Evolutionary conservation across 2,329 filamentous ascomycete species (phyloP), one percentile per base, ranked within the genome.

Genomic region (Tolypocladium guangdongense): DNA sequence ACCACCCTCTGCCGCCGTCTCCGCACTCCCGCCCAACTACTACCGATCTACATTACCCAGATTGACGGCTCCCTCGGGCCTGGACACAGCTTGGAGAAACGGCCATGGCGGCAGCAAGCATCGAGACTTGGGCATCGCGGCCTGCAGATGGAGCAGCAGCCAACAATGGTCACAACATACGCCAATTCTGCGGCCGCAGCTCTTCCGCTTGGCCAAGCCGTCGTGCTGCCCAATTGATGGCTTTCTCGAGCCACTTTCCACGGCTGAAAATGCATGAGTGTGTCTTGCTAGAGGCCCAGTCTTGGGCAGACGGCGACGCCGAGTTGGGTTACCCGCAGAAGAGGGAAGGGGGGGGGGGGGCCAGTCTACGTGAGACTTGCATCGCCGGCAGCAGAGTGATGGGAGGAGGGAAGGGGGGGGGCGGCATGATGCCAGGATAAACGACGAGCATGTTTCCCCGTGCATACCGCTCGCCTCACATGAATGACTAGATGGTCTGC

Each of bases 391-490:
- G 46, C 46, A 7, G 46, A 49, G 24, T 37, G 20, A 20, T n/a
- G 20, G 47, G 11, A n/a, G n/a, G n/a, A n/a, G n/a, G n/a, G 32
- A 22, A 35, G n/a, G 33, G 39, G 39, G 24, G 39, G 46, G 47
- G 18, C n/a, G 33, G 33, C 33, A 27, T 11, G n/a, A 37, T 27
- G 33, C 50, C 50, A 52, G 49, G 22, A 52, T 55, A 53, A 37
- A 54, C 39, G 55, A 51, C 27, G 35, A 52, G 54, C 55, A 54
- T 53, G 41, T 32, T 52, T 60, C 60, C 57, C 60, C 62, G 57
- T 68, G 64, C 66, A 68, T 68, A 56, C 53, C 56, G 60, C 55
- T 54, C 59, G 54, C 56, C 66, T 68, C 66, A 68, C 66, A 68
- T 68, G 66, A 68, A 67, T 64, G 49, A 48, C 47, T 27, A 49